These are phyloP conservation scores for Cetraspora pellucida DNA, from an alignment of 192 early-diverging fungal species.

Conservation along the genomic window DNA sequence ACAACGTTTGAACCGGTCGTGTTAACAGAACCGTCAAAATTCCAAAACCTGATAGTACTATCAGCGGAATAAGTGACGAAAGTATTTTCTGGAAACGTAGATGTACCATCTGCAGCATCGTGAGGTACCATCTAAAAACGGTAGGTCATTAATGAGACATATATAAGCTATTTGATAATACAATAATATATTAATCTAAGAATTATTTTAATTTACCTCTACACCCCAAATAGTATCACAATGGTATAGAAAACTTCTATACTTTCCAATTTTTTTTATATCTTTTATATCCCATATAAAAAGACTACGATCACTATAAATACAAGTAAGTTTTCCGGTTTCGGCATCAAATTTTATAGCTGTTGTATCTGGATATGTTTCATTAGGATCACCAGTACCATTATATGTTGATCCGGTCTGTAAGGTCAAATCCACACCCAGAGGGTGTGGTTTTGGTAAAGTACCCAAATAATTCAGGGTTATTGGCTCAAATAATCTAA, in stretches of 20 bases:
- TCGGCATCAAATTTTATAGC: conserved; percentile 59
- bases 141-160: neutral
- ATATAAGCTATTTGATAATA: neutral
- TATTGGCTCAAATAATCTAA: conserved; percentile 70
- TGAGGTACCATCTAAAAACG: conserved; percentile 42
- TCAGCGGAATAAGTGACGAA: conserved; percentile 79
- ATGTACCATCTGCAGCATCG: neutral
- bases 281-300: conserved; percentile 74
- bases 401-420: conserved; percentile 20
- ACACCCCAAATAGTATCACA: conserved; percentile 83
- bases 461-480: conserved; percentile 73
- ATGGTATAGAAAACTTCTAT: conserved; percentile 67
- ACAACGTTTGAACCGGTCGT: neutral
- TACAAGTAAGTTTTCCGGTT: conserved; percentile 54
- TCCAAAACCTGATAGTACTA: conserved; percentile 81
- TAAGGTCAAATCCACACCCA: conserved; percentile 57
- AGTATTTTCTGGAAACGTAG: conserved; percentile 54
- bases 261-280: conserved; percentile 53
- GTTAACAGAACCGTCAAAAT: conserved; percentile 51
- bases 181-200: neutral
- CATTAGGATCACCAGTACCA: conserved; percentile 33
- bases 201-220: conserved; percentile 56
- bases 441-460: conserved; percentile 69
- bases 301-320: conserved; percentile 76
- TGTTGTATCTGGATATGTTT: conserved; percentile 61